Base-by-base conservation (phyloP, 108 stramenopile genomes). In the Tribonema minus region DNA sequence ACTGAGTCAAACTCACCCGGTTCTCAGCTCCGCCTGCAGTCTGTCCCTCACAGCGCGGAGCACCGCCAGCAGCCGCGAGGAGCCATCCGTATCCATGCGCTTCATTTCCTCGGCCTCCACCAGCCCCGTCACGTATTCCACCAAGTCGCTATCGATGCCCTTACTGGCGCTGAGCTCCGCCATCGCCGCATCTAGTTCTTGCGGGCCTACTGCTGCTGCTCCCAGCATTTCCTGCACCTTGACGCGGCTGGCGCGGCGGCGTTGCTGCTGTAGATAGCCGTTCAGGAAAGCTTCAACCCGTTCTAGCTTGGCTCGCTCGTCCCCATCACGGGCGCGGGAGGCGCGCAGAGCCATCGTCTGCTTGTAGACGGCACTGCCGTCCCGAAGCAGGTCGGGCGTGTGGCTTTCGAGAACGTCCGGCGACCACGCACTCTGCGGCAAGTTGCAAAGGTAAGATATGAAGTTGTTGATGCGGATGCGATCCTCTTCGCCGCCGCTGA, bases 21-120 rank as follows among this genome's bases (percentile, higher is more conserved):
- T 66, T 64, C 30, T 66, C 39, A 66, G n/a, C 64, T 75, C 74
- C 30, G 64, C 74, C 40, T 75, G 39, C 37, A 75, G 41, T 46
- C 74, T 37, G 37, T 64, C 62, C 37, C 64, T 61, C 23, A 75
- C 64, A n/a, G 65, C 66, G 20, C 58, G 40, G 39, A 75, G 74
- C 12, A 75, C 62, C 54, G 64, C 58, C 35, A 75, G 64, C 71
- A 72, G 37, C 20, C 28, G 29, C 69, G 69, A 70, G 9, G 62
- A 26, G 62, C 2, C 2, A 23, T 15, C 46, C 46, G 15, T 23
- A 23, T 23, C 15, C 46, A 23, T 12, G 20, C 23, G 46, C 20
- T 15, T 46, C 4, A 46, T 46, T 46, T 46, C 74, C 65, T 75
- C 64, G 2, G 61, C 63, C 2, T 41, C 35, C 3, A 73, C 28